Evolutionary conservation across 2,329 filamentous ascomycete species (phyloP).

Genomic region (Trichoderma polysporum): DNA sequence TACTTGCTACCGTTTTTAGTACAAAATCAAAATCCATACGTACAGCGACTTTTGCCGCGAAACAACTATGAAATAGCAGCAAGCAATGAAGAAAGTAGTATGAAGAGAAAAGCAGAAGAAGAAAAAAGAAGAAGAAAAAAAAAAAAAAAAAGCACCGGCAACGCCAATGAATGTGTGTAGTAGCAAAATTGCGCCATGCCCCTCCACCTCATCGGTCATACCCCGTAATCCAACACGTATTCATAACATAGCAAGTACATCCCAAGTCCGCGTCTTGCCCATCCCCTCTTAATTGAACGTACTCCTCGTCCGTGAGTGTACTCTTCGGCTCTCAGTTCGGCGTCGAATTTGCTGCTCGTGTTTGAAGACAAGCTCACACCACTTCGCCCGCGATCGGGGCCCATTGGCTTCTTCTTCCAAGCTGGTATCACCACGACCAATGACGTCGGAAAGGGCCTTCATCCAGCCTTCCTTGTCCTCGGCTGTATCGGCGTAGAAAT

Average conservation of each 20-base stretch:
- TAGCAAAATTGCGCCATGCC: conserved; percentile 21
- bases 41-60: conserved; percentile 17
- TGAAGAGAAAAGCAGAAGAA: conserved; percentile 21
- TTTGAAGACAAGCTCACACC: conserved; percentile 68
- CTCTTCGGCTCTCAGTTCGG: conserved; percentile 51
- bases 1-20: conserved; percentile 21
- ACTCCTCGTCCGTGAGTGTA: conserved; percentile 60
- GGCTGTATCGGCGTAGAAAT: conserved; percentile 92
- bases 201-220: conserved; percentile 14
- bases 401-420: conserved; percentile 45
- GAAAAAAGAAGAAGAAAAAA: conserved; percentile 23
- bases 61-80: conserved; percentile 12
- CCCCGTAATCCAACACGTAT: conserved; percentile 22
- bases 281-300: conserved; percentile 45
- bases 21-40: conserved; percentile 23
- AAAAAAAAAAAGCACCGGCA: conserved; percentile 20
- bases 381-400: conserved; percentile 54
- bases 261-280: background rate
- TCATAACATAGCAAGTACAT: conserved; percentile 21
- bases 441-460: conserved; percentile 74
- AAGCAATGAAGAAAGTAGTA: conserved; percentile 18
- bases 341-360: conserved; percentile 59
- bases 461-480: conserved; percentile 94
- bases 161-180: conserved; percentile 22
- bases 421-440: conserved; percentile 54